These are phyloP conservation scores for Lyophyllum atratum DNA, from an alignment of 768 basidiomycete species.

Conservation along the genomic window DNA sequence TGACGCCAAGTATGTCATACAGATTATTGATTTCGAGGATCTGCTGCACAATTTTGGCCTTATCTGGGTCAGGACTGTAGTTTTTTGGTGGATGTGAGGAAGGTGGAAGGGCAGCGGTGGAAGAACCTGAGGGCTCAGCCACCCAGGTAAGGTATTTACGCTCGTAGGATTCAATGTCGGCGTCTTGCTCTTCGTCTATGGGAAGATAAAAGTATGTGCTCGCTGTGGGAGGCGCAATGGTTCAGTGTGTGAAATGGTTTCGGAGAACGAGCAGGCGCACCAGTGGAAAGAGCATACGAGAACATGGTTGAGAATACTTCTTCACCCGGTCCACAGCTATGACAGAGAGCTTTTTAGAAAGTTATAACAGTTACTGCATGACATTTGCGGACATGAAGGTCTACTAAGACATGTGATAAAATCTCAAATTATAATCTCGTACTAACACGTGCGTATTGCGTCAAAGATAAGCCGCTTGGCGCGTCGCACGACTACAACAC, in stretches of 20 bases:
- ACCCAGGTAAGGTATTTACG: conserved; percentile 53
- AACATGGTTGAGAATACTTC: conserved; percentile 39
- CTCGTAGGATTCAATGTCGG: conserved; percentile 45
- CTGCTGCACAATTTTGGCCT: conserved; percentile 39
- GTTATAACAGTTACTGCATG: no score
- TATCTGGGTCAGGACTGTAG: conserved; percentile 9
- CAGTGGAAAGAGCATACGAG: conserved; percentile 48
- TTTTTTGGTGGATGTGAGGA: conserved; percentile 3
- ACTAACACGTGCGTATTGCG: conserved; percentile 52
- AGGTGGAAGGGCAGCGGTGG: conserved; percentile 12
- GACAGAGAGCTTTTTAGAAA: conserved; percentile 10
- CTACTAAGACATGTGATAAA: conserved; percentile 47
- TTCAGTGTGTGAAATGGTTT: background rate
- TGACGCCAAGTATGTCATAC: conserved; percentile 72
- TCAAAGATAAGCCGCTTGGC: no score
- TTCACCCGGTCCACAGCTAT: background rate
- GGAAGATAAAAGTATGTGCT: conserved; percentile 67
- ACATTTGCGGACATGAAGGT: no score
- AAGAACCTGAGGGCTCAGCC: conserved; percentile 37
- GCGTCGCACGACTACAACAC: conserved; percentile 19
- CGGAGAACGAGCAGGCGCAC: conserved; percentile 19
- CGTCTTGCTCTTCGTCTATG: conserved; percentile 57
- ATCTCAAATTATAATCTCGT: conserved; percentile 4
- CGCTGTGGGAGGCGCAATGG: conserved; percentile 33
- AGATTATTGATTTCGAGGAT: conserved; percentile 67